Base-by-base conservation (phyloP, 2,329 filamentous ascomycete genomes). In the Setomelanomma holmii region DNA sequence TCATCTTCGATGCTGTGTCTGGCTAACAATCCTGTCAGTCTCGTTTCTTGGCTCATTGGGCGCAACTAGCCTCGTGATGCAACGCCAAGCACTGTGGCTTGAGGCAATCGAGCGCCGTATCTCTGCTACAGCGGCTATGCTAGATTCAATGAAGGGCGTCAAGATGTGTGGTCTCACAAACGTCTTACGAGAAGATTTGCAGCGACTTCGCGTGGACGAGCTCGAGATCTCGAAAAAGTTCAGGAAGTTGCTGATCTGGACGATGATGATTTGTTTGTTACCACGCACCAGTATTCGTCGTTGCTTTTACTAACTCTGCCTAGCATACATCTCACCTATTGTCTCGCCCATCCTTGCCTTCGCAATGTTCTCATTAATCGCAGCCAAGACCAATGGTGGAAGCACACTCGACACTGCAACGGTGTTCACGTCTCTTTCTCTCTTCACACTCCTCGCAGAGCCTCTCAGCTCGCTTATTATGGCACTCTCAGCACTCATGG, bases 401-500 rank as follows among this genome's bases (percentile, higher is more conserved):
- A 62, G 49, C 30, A 66, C 67, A 0, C 63, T 81, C 17, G 75
- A 76, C 35, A 76, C 76, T 4, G 71, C 76, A 2, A 74, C 67
- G 7, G 75, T 78, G 1, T 81, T 79, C 55, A 80, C 79, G 1
- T 78, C 79, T 2, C 57, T 82, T 4, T 79, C 79, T 0, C 73
- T 82, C 0, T 79, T 81, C 47, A 73, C 76, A 0, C 70, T 82
- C 6, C 60, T 81, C 2, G 71, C 78, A 1, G 78, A 81, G 36
- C 79, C 79, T 4, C 69, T 81, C 1, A 60, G 76, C 16, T 76
- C 74, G 3, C 64, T 81, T 24, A 77, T 82, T 7, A 78, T 79
- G 74, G 74, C 77, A 7, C 61, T 80, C 8, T 73, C 76, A 51
- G 67, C 73, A 4, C 77, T 80, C 38, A 73, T 78, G 51, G 76